Base-by-base conservation (phyloP, 805 yeast genomes). In the Clavispora vitiphila region DNA sequence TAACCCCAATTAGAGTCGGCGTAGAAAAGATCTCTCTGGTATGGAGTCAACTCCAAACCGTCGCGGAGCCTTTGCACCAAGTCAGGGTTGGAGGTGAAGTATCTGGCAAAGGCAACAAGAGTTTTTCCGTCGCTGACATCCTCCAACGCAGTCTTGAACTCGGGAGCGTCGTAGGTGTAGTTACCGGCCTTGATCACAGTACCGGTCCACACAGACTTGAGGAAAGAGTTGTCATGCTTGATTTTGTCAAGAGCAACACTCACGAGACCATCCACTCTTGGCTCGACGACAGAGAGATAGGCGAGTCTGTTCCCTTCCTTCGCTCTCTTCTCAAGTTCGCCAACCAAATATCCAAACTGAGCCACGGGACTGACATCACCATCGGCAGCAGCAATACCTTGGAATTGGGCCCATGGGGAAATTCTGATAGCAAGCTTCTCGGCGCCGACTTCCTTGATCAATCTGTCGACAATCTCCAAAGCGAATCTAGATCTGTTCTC, bases 401-500 rank as follows among this genome's bases (percentile, higher is more conserved):
- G 64, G 43, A 54, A 55, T 1, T 37, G 40, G 5, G 58, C 55
- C 59, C 60, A 71, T 18, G 80, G 80, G 12, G 79, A 69, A 19
- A 76, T 52, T 47, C 85, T 64, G 39, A 78, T 50, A 32, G 72
- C 80, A 34, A 71, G 59, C 39, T 61, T 70, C 3, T 67, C 67
- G 16, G 38, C 38, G 3, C 38, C 38, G 25, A 35, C 8, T 2
- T 10, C 23, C 14, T 19, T 16, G 10, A 6, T 5, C 22, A 20
- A 19, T n/a, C 15, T n/a, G 35, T 69, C 74, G 40, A 59, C 51
- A n/a, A 77, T 57, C 48, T 81, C 82, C 23, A 72, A 48, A 8
- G 72, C 48, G 39, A 81, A 65, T 35, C 80, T 61, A 8, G 65
- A 64, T 48, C 86, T 70, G 59, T 79, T 79, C 52, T 78, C 84